A percentile compares a stretch with the other conserved stretches of the same genome.
Evolutionary conservation across 2,329 filamentous ascomycete species (phyloP).

Genomic region (Fusarium odoratissimum): DNA sequence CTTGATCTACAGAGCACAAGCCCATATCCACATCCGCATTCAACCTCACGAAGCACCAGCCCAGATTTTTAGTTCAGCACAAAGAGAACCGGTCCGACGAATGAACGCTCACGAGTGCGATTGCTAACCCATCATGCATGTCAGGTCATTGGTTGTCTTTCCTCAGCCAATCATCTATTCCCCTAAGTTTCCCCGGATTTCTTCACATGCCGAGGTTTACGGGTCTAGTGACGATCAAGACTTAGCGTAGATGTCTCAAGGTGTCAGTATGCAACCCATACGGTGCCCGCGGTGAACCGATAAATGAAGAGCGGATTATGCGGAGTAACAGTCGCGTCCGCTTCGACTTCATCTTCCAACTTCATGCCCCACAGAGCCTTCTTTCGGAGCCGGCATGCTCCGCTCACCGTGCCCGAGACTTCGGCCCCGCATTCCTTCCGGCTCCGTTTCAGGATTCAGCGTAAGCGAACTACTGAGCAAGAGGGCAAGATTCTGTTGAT

Average conservation of each 20-base stretch:
- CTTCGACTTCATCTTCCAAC: not conserved
- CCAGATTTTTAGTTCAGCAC: not conserved
- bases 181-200: slow-evolving; percentile 13
- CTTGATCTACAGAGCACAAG: not conserved
- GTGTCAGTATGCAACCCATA: not conserved
- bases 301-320: not conserved
- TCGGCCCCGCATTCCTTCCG: slow-evolving; percentile 31
- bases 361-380: not conserved
- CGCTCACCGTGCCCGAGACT: slow-evolving; percentile 10
- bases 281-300: slow-evolving; percentile 28
- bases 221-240: slow-evolving; percentile 6
- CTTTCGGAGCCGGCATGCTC: slow-evolving; percentile 2
- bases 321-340: not conserved
- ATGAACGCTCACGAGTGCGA: not conserved
- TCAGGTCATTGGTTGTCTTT: not conserved
- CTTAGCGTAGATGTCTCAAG: not conserved
- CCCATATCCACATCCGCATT: not conserved
- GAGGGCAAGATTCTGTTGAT: not conserved
- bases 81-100: not conserved
- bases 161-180: slow-evolving; percentile 12
- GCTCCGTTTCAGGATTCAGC: not conserved
- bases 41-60: not conserved
- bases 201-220: slow-evolving; percentile 21
- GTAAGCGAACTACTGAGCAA: not conserved
- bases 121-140: not conserved